These are phyloP conservation scores for maize (Zea mays) DNA, from an alignment of 176 grass and related monocot genomes.

Conservation along the genomic window DNA sequence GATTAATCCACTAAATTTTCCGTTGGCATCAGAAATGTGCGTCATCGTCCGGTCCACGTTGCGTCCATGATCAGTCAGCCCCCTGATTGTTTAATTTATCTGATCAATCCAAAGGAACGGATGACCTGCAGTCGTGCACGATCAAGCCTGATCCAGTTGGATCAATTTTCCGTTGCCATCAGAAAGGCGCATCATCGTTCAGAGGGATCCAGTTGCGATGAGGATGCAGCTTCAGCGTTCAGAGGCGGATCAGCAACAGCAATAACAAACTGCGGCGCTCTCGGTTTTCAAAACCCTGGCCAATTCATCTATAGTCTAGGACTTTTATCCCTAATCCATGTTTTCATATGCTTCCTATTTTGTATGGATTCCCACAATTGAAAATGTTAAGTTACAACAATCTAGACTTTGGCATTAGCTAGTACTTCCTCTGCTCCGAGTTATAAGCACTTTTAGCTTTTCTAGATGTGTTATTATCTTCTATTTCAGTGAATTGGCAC, in stretches of 20 bases:
- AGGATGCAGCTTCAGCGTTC: background rate
- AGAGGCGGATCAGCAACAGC: background rate
- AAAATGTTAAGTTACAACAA: background rate
- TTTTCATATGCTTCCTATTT: background rate
- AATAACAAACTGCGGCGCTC: background rate
- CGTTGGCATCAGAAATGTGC: background rate
- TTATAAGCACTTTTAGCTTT: background rate
- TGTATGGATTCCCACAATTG: background rate
- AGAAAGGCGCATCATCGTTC: too few species aligned
- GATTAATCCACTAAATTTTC: background rate
- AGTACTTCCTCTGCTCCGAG: background rate
- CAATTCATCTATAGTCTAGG: background rate
- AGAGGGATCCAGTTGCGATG: background rate
- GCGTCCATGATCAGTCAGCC: background rate
- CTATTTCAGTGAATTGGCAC: background rate
- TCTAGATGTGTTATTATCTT: background rate
- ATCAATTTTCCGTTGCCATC: too few species aligned
- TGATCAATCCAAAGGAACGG: background rate
- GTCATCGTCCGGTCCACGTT: background rate
- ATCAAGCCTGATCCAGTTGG: background rate
- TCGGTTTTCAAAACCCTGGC: background rate
- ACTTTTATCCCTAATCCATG: background rate
- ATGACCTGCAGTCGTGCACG: background rate
- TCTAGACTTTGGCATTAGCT: background rate
- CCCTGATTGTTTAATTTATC: slow-evolving; percentile 3